Evolutionary conservation across 441 rosid species (phyloP).

Genomic region (Sinapis alba): DNA sequence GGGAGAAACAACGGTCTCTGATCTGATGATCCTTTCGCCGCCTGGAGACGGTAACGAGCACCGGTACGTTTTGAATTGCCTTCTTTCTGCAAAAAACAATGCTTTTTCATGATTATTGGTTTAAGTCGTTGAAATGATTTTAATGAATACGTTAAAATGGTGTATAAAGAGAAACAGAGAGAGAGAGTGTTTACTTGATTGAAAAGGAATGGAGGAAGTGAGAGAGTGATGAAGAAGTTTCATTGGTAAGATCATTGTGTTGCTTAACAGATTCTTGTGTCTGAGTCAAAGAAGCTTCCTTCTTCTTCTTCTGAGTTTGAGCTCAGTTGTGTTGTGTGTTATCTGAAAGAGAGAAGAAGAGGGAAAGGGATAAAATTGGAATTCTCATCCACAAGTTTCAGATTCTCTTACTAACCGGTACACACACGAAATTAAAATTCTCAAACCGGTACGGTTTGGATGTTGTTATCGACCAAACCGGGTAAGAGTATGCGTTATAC

Average conservation of each 20-base stretch:
- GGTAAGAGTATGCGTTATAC: too few relatives aligned
- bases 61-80: slow-evolving; percentile 39
- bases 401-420: slow-evolving; percentile 16
- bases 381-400: slow-evolving; percentile 58
- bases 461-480: too few relatives aligned
- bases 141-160: background rate
- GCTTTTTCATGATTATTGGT: background rate
- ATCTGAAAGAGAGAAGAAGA: background rate
- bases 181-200: slow-evolving; percentile 26
- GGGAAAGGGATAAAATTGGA: slow-evolving; percentile 44
- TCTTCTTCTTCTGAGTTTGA: slow-evolving; percentile 43
- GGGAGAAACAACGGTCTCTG: slow-evolving; percentile 31
- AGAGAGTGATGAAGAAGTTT: slow-evolving; percentile 29
- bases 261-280: slow-evolving; percentile 35
- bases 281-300: slow-evolving; percentile 41
- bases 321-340: background rate
- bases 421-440: background rate
- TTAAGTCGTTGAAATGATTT: background rate
- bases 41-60: slow-evolving; percentile 51
- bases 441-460: too few relatives aligned
- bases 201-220: slow-evolving; percentile 30
- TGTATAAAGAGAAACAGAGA: slow-evolving; percentile 1
- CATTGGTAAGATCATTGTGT: slow-evolving; percentile 35
- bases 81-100: slow-evolving; percentile 36
- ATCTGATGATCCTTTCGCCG: slow-evolving; percentile 34